Base-by-base conservation (phyloP, 768 basidiomycete species). In the Mrakia blollopis region DNA sequence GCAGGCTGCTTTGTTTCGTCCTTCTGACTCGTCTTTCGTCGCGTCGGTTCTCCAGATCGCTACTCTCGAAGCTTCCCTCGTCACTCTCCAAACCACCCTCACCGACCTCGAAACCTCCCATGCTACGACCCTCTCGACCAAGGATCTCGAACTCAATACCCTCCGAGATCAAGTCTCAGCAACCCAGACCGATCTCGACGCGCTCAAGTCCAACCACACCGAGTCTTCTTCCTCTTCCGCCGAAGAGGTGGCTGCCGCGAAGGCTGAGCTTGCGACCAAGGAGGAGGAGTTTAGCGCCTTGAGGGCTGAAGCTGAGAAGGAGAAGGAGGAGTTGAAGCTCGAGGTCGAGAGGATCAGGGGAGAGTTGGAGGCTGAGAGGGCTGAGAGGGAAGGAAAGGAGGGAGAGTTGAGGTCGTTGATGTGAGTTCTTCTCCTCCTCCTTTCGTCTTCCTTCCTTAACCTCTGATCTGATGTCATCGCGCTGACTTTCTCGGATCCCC, bases 291-390 rank as follows among this genome's bases (percentile, higher is more conserved):
- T 76, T 13, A 57, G 25, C 5, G 39, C 21, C 0, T 23, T 76
- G 25, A 47, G 68, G 25, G 68, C 61, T 5, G 30, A 76, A 28
- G 67, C 71, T 0, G 37, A 67, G 60, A 39, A 30, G 23, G 35
- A 71, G 57, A 68, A 71, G 67, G 47, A 57, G 10, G 75, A 61
- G 57, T 39, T 70, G 9, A 54, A 7, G 2, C 16, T n/a, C 69
- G 54, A 50, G 41, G 50, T 41, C 5, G 69, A 71, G 37, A 67
- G 35, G 60, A 35, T 71, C 37, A 57, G 71, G 68, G 35, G 23
- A 21, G 72, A 72, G 39, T 30, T 72, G 68, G 54, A 76, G n/a
- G 75, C 57, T 21, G 61, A 74, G 30, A 74, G 18, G 73, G 28
- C 62, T 18, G 61, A 52, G 28, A 35, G 57, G 41, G 73, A 67